Base-by-base conservation (phyloP, 2,329 filamentous ascomycete species). In the Talaromyces verruculosus region DNA sequence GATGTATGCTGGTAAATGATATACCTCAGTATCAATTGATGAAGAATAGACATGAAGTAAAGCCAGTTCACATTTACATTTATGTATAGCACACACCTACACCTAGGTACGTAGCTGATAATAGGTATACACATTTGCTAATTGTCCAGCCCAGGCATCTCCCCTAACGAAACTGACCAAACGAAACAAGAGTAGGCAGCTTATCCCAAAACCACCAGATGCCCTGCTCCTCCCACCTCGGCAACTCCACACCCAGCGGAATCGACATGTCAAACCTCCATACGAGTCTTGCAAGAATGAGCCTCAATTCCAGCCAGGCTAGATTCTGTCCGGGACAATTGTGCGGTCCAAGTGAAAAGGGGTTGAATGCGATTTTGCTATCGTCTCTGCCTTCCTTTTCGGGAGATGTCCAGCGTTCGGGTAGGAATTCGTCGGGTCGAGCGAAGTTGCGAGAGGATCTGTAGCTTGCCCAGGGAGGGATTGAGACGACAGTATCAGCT, bases 1-100 rank as follows among this genome's bases (percentile, higher is more conserved):
- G 45, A 39, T 62, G 60, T 35, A 37, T 51, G 43, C 59, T 13
- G 59, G 59, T 7, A 53, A 25, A 61, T 61, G 30, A 33, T 10
- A 47, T 47, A 22, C 35, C 35, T 4, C 35, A 13, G 35, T 37
- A 11, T 35, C 33, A 35, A 33, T 8, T 33, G 30, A 33, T 33
- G 30, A 35, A 13, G 35, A 37, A 37, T 37, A 13, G 11, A 37
- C 11, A 49, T 49, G 19, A 13, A 43, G 5, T 8, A 2, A n/a
- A 5, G 41, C 17, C 41, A 8, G 17, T 1, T n/a, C 13, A 22
- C 17, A 22, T 7, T 13, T 25, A 6, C 19, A 49, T 25, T 15
- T 15, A 49, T 15, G 22, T 49, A 17, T 51, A 25, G 4, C 25
- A 22, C n/a, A 47, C 22, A 25, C 13, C 13, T 22, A 47, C 22